These are phyloP conservation scores for Aspergillus tanneri DNA, from an alignment of 2,329 filamentous ascomycete species.

Conservation along the genomic window DNA sequence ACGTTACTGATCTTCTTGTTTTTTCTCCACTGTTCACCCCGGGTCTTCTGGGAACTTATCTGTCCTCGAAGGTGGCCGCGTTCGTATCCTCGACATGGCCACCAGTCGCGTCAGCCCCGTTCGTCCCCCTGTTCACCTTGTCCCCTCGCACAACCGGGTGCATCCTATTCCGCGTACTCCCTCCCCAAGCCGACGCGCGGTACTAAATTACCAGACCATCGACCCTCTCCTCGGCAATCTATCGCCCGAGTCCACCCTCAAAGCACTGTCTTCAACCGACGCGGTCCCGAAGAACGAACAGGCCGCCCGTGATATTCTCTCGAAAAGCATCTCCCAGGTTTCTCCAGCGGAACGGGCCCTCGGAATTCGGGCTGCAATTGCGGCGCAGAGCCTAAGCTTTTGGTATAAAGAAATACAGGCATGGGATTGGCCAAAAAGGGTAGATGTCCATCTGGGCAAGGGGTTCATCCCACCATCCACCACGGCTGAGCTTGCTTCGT, in stretches of 20 bases:
- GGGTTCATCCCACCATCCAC: conserved; percentile 41
- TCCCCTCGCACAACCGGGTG: conserved; percentile 27
- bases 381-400: conserved; percentile 56
- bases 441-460: conserved; percentile 39
- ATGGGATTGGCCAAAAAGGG: conserved; percentile 57
- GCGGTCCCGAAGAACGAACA: conserved; percentile 41
- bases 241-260: conserved; percentile 54
- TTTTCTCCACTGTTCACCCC: conserved; percentile 12
- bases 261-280: conserved; percentile 48
- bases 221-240: conserved; percentile 54
- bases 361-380: conserved; percentile 59
- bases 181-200: conserved; percentile 39
- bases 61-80: conserved; percentile 15
- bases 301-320: conserved; percentile 41
- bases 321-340: conserved; percentile 54
- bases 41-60: conserved; percentile 21
- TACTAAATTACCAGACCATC: conserved; percentile 39
- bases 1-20: conserved; percentile 15
- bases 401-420: conserved; percentile 60
- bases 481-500: conserved; percentile 5
- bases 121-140: conserved; percentile 31
- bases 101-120: conserved; percentile 31
- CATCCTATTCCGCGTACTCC: conserved; percentile 38
- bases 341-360: conserved; percentile 58
- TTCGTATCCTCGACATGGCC: conserved; percentile 29